These are phyloP conservation scores for Waltergamsia citrina DNA, from an alignment of 2,329 filamentous ascomycete genomes.

Conservation along the genomic window DNA sequence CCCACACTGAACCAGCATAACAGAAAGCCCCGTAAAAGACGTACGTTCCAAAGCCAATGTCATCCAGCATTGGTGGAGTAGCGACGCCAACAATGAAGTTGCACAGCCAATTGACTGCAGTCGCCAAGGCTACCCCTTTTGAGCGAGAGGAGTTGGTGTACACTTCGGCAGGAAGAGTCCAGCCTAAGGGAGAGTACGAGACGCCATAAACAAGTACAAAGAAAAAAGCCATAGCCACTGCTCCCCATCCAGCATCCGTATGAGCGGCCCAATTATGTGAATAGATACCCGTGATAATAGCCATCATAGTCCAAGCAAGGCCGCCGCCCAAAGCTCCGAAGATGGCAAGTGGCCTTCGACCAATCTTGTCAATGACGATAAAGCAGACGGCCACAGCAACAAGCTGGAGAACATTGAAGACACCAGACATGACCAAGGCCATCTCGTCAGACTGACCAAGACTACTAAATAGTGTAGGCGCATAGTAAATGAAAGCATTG, in stretches of 20 bases:
- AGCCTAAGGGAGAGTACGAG: conserved; percentile 22
- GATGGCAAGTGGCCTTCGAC: conserved; percentile 31
- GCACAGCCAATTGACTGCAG: conserved; percentile 22
- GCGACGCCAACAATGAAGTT: conserved; percentile 34
- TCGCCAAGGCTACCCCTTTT: conserved; percentile 23
- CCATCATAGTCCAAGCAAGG: conserved; percentile 39
- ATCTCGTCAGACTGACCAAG: conserved; percentile 22
- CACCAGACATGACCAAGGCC: conserved; percentile 26
- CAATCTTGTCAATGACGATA: conserved; percentile 29
- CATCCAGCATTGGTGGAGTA: conserved; percentile 42
- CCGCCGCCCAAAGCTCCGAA: conserved; percentile 39
- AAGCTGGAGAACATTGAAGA: conserved; percentile 31
- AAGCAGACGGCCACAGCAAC: conserved; percentile 18
- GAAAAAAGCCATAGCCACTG: conserved; percentile 26
- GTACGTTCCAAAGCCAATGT: conserved; percentile 36
- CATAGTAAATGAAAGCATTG: conserved; percentile 33
- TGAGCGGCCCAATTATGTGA: conserved; percentile 36
- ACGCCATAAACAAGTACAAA: conserved; percentile 17
- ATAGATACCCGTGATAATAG: conserved; percentile 37
- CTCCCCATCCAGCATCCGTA: conserved; percentile 41
- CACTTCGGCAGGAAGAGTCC: conserved; percentile 24
- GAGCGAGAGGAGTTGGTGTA: conserved; percentile 22
- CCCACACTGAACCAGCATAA: conserved; percentile 34
- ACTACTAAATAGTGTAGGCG: conserved; percentile 28
- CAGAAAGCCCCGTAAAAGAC: conserved; percentile 46